These are phyloP conservation scores for Bertia moriformis DNA, from an alignment of 2,329 filamentous ascomycete species.

Conservation along the genomic window DNA sequence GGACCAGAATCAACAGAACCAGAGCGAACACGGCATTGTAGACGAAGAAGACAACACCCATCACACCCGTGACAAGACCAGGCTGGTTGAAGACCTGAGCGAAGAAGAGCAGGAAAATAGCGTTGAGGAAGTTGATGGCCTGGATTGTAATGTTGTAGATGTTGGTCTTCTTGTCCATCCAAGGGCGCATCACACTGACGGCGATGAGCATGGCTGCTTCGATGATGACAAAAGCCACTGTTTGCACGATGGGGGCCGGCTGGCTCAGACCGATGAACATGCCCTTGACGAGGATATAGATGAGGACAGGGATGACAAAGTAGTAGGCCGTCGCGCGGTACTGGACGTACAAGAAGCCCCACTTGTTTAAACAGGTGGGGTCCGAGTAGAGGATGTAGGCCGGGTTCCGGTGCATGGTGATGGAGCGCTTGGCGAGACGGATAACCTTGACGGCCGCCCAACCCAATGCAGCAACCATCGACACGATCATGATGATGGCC, in stretches of 20 bases:
- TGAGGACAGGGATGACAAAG: constrained; percentile 53
- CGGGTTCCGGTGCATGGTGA: constrained; percentile 64
- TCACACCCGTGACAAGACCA: constrained; percentile 53
- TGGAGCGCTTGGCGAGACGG: constrained; percentile 56
- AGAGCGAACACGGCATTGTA: constrained; percentile 57
- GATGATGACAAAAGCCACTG: constrained; percentile 51
- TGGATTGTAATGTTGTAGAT: constrained; percentile 62
- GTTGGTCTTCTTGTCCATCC: constrained; percentile 73
- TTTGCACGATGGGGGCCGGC: constrained; percentile 42
- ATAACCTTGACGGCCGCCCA: constrained; percentile 64
- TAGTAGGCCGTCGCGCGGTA: constrained; percentile 66
- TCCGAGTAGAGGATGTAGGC: constrained; percentile 69
- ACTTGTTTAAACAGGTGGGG: constrained; percentile 59
- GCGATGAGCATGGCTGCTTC: constrained; percentile 49
- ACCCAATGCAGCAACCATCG: constrained; percentile 47
- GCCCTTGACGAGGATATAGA: constrained; percentile 53
- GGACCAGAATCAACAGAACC: constrained; percentile 51
- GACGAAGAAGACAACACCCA: constrained; percentile 62
- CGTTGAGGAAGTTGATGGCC: constrained; percentile 56
- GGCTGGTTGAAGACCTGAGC: constrained; percentile 55
- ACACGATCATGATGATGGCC: constrained; percentile 54
- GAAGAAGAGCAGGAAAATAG: constrained; percentile 57
- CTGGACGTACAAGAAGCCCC: constrained; percentile 67
- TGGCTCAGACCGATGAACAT: constrained; percentile 60
- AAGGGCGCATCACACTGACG: constrained; percentile 51